Evolutionary conservation across 106 monocot genomes (phyloP).

Genomic region (Chionographis japonica): DNA sequence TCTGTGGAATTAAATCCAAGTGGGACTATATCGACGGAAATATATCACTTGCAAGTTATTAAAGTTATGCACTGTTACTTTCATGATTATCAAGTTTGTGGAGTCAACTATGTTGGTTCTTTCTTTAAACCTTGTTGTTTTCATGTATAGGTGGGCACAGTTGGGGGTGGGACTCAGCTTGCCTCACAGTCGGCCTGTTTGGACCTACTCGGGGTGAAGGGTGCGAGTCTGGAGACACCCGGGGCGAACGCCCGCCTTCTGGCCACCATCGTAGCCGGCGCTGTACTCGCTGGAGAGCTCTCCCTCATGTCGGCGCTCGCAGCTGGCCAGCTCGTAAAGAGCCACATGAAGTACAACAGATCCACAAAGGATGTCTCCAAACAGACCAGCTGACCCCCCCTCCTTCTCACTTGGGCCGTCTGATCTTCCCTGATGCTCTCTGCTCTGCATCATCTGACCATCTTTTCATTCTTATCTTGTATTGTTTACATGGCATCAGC

Average conservation of each 20-base stretch:
- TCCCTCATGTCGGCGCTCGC: conserved; percentile 87
- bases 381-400: conserved; percentile 7
- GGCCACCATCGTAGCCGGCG: conserved; percentile 62
- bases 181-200: conserved; percentile 69
- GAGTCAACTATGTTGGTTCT: no score
- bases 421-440: no score
- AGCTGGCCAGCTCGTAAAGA: conserved; percentile 73
- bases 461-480: no score
- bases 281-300: conserved; percentile 79
- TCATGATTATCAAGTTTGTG: no score
- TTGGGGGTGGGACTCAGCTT: conserved; percentile 78
- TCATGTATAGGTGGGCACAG: conserved; percentile 61
- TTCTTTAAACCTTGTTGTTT: not conserved
- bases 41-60: no score
- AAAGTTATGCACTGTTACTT: no score
- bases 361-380: conserved; percentile 64
- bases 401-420: no score
- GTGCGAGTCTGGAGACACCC: conserved; percentile 49
- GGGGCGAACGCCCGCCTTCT: conserved; percentile 65
- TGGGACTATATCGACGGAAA: no score
- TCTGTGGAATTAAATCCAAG: no score
- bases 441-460: no score
- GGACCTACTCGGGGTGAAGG: conserved; percentile 72
- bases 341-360: conserved; percentile 87
- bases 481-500: no score